Evolutionary conservation across 768 basidiomycete species (phyloP).

Genomic region (Suillus placidus): DNA sequence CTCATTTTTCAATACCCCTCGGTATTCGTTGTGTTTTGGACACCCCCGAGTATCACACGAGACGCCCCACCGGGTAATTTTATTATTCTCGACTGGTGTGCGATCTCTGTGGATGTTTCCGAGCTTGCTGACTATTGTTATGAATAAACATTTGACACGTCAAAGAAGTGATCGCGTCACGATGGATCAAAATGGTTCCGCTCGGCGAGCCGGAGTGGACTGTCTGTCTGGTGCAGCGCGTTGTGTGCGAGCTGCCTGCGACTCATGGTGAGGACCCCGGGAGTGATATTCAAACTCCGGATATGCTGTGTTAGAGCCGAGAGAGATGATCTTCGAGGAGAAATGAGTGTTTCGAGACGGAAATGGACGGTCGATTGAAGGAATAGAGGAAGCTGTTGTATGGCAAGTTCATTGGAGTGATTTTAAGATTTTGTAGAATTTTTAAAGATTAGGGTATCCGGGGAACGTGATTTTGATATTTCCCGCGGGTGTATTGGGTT

Average conservation of each 20-base stretch:
- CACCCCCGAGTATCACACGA: not conserved
- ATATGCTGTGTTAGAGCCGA: slow-evolving; percentile 12
- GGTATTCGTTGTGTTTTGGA: not conserved
- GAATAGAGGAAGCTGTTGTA: slow-evolving; percentile 1
- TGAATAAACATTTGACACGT: not conserved
- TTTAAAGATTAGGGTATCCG: slow-evolving; percentile 6
- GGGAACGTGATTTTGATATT: slow-evolving; percentile 12
- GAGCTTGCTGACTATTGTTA: not conserved
- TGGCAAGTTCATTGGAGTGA: not conserved
- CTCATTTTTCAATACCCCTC: not conserved
- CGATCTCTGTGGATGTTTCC: not conserved
- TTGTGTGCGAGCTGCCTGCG: slow-evolving; percentile 1
- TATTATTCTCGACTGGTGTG: not conserved
- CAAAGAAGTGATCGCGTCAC: not conserved
- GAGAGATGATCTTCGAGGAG: slow-evolving; percentile 8
- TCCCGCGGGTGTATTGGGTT: slow-evolving; percentile 36
- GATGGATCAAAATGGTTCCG: not conserved
- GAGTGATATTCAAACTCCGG: slow-evolving; percentile 34
- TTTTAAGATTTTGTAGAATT: not conserved
- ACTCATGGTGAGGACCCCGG: slow-evolving; percentile 32
- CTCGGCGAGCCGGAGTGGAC: not conserved
- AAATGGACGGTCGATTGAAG: not conserved
- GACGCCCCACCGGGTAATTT: not conserved
- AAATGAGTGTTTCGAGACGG: not conserved
- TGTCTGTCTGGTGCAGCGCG: not conserved